Evolutionary conservation across 2,329 filamentous ascomycete species (phyloP).

Genomic region (Teratosphaeria zuluensis): DNA sequence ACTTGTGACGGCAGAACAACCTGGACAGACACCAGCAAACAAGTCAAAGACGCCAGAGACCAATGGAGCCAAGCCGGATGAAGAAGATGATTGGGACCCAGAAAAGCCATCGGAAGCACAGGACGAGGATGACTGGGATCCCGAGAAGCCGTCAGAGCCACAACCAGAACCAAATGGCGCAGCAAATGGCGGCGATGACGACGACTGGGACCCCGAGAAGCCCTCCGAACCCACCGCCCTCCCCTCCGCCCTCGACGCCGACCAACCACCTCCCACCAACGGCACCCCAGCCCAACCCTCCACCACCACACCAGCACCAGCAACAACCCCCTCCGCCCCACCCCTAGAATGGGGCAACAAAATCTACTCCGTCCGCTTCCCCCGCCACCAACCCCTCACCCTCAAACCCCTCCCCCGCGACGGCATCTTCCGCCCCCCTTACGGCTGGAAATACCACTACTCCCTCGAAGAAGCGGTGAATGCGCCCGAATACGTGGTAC

Average conservation of each 20-base stretch:
- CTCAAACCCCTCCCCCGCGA: constrained; percentile 50
- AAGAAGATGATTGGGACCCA: constrained; percentile 26
- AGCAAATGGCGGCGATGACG: constrained; percentile 14
- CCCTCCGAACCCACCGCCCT: constrained; percentile 24
- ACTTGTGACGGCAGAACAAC: constrained; percentile 53
- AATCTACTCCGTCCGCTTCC: constrained; percentile 86
- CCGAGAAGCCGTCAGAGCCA: constrained; percentile 37
- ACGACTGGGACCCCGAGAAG: constrained; percentile 31
- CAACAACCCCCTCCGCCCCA: constrained; percentile 7
- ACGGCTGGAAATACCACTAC: constrained; percentile 97
- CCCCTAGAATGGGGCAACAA: constrained; percentile 79
- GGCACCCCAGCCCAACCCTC: neutral
- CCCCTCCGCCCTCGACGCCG: neutral
- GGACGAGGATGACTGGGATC: constrained; percentile 27
- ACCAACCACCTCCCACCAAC: neutral
- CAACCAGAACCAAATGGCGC: neutral
- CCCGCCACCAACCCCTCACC: constrained; percentile 44
- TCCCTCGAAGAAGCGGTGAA: constrained; percentile 94
- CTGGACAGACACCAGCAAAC: constrained; percentile 26
- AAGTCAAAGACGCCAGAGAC: constrained; percentile 6
- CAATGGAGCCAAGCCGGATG: constrained; percentile 13
- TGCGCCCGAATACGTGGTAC: constrained; percentile 94
- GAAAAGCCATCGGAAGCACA: constrained; percentile 36
- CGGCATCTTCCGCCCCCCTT: constrained; percentile 86
- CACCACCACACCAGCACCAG: constrained; percentile 1